These are phyloP conservation scores for Colletotrichum endophyticum DNA, from an alignment of 2,329 filamentous ascomycete species.

Conservation along the genomic window DNA sequence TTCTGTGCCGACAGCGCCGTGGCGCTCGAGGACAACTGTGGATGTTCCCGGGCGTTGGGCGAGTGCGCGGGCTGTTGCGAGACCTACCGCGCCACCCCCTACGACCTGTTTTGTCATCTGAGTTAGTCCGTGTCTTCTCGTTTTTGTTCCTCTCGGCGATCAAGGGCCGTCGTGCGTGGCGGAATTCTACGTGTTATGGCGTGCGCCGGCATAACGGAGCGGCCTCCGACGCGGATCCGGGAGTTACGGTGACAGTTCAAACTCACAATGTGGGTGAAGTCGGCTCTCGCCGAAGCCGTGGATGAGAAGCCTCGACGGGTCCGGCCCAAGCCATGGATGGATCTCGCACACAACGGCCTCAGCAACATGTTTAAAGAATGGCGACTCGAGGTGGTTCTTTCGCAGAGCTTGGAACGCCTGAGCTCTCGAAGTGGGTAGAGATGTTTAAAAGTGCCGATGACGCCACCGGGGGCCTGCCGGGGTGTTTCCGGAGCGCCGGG, in stretches of 20 bases:
- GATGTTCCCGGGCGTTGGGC: slow-evolving; percentile 65
- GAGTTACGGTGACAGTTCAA: not conserved
- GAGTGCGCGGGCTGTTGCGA: slow-evolving; percentile 78
- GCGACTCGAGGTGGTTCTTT: not conserved
- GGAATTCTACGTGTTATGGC: not conserved
- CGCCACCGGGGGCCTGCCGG: not conserved
- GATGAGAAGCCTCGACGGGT: slow-evolving; percentile 36
- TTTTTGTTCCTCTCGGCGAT: not conserved
- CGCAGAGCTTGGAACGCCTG: not conserved
- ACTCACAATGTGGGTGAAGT: slow-evolving; percentile 53
- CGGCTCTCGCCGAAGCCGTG: slow-evolving; percentile 34
- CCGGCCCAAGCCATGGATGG: not conserved
- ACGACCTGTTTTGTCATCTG: slow-evolving; percentile 47
- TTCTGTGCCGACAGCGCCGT: slow-evolving; percentile 78
- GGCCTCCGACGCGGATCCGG: not conserved
- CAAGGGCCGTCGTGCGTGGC: not conserved
- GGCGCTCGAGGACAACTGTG: slow-evolving; percentile 82
- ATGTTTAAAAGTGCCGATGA: slow-evolving; percentile 4
- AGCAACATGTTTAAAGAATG: not conserved
- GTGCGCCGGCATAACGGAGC: not conserved
- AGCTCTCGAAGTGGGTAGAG: not conserved
- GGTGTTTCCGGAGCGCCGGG: not conserved
- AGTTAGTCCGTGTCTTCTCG: not conserved
- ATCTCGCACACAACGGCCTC: not conserved
- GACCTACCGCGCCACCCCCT: slow-evolving; percentile 73